Evolutionary conservation across 345 rosid species (phyloP).

Genomic region (Cardiospermum halicacabum): DNA sequence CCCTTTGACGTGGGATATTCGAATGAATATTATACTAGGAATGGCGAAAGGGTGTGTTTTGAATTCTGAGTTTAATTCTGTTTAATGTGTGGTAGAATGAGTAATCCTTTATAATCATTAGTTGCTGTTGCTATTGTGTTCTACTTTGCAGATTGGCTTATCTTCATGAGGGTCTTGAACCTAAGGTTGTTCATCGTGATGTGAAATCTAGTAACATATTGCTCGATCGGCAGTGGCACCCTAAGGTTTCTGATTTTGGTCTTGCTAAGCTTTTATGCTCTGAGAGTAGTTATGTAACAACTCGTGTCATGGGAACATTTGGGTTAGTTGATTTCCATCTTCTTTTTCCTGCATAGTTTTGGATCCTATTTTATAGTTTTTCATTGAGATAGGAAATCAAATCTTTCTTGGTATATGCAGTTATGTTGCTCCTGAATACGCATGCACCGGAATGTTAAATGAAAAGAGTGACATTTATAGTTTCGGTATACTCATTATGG

Average conservation of each 20-base stretch:
- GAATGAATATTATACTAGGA: conserved; percentile 76
- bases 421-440: conserved; percentile 97
- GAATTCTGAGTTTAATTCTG: conserved; percentile 3
- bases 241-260: conserved; percentile 95
- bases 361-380: background rate
- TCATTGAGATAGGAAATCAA: conserved; percentile 2
- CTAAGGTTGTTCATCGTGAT: conserved; percentile 94
- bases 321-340: conserved; percentile 46
- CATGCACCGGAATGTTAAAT: conserved; percentile 93
- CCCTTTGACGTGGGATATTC: conserved; percentile 90
- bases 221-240: conserved; percentile 82
- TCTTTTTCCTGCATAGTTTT: background rate
- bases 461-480: conserved; percentile 95
- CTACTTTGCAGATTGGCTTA: conserved; percentile 69
- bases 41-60: conserved; percentile 79
- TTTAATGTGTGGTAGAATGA: background rate
- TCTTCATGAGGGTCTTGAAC: conserved; percentile 98
- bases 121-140: background rate
- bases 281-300: conserved; percentile 79
- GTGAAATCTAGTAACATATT: conserved; percentile 88
- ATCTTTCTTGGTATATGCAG: conserved; percentile 31
- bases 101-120: background rate
- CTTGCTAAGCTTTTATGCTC: conserved; percentile 89
- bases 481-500: conserved; percentile 91
- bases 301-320: conserved; percentile 97